These are phyloP conservation scores for Volvox carteri DNA, from an alignment of 163 green algal genomes.

Conservation along the genomic window DNA sequence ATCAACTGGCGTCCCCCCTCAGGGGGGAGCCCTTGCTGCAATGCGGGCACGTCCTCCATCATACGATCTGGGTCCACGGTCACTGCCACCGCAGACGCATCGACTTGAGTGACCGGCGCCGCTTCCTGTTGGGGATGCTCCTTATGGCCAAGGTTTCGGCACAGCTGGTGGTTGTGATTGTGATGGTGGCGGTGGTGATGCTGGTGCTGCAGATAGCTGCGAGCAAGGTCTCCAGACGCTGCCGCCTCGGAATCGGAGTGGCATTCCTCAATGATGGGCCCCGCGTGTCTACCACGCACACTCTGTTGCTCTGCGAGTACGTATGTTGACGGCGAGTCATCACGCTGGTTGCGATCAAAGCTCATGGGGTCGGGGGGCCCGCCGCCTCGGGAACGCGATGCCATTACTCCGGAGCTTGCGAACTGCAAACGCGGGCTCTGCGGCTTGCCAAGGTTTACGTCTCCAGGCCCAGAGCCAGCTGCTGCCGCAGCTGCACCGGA, in stretches of 20 bases:
- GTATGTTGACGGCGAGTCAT: background rate
- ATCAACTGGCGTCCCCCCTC: background rate
- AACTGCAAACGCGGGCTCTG: background rate
- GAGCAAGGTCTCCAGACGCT: background rate
- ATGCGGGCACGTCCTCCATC: conserved; percentile 17
- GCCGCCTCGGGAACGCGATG: background rate
- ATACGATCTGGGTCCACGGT: background rate
- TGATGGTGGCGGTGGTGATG: background rate
- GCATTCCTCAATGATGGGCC: conserved; percentile 45
- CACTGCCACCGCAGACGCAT: background rate
- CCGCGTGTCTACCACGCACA: background rate
- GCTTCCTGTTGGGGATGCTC: background rate
- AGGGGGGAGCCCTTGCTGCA: background rate
- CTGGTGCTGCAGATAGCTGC: background rate
- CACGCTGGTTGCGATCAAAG: background rate
- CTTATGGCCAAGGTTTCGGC: background rate
- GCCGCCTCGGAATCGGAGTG: conserved; percentile 4
- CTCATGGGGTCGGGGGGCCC: background rate
- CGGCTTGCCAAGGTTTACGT: background rate
- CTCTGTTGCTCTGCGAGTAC: background rate
- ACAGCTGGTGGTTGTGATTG: background rate
- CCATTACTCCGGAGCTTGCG: background rate
- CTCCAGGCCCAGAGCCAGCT: background rate
- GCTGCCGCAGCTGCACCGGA: background rate
- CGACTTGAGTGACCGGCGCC: background rate